A percentile compares a stretch with the other conserved stretches of the same genome.
These are phyloP conservation scores for Colletotrichum sp. DNA, from an alignment of 2,329 filamentous ascomycete genomes.

Conservation along the genomic window DNA sequence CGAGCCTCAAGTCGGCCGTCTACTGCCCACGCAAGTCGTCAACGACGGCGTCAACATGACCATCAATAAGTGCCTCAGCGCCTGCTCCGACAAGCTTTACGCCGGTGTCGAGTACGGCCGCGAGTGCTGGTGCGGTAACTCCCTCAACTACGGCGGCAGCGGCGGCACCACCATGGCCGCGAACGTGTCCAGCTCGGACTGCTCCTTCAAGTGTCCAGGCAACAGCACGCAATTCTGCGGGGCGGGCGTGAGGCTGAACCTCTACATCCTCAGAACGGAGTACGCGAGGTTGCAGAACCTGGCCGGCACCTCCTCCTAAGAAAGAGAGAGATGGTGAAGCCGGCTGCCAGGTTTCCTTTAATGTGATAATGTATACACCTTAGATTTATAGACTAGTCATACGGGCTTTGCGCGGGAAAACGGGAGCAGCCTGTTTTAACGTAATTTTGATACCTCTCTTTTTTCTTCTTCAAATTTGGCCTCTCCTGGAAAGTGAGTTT, in stretches of 20 bases:
- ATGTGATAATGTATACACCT: background rate
- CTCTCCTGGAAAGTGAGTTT: background rate
- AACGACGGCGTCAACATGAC: conserved; percentile 29
- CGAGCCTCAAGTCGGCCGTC: conserved; percentile 36
- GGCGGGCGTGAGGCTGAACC: conserved; percentile 30
- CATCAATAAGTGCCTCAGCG: conserved; percentile 21
- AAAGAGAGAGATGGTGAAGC: background rate
- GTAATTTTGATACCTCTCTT: background rate
- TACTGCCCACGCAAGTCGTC: conserved; percentile 33
- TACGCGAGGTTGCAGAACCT: background rate
- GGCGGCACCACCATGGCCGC: conserved; percentile 16
- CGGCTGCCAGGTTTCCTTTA: background rate
- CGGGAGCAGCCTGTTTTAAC: background rate
- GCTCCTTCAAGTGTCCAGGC: conserved; percentile 21
- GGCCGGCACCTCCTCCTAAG: background rate
- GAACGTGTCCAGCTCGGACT: conserved; percentile 14
- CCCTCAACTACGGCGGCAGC: conserved; percentile 27
- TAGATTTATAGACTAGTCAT: background rate
- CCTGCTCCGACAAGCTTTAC: conserved; percentile 21
- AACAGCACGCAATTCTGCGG: conserved; percentile 21
- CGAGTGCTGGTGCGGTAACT: conserved; percentile 26
- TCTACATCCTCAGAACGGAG: conserved; percentile 30
- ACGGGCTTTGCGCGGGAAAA: background rate
- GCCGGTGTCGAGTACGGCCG: conserved; percentile 25
- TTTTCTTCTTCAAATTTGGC: background rate